Evolutionary conservation across 495 filamentous ascomycete species (phyloP), one percentile per base, ranked within the genome.

Genomic region (Penicillium roqueforti): DNA sequence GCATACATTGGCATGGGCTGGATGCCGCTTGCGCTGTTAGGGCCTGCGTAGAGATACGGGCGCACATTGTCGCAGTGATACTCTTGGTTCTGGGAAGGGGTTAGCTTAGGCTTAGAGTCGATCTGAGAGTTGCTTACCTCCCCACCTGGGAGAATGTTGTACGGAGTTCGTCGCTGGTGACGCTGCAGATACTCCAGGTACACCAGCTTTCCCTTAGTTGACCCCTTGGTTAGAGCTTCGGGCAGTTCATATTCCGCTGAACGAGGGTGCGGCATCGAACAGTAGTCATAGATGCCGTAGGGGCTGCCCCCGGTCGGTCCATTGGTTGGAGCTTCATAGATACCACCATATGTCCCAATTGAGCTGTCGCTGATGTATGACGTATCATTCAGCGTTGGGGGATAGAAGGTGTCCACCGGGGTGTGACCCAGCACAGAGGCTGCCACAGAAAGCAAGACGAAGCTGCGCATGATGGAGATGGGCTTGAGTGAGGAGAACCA

Each of bases 241-340:
- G 73, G 73, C 16, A 68, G 51, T 8, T 57, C 8, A 39, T 76
- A 76, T 25, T 70, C 63, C 13, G 68, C 46, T n/a, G 46, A 41
- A 25, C 66, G 71, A 3, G 73, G 73, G 60, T 76, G 73, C n/a
- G 73, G 73, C 73, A 76, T 76, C 5, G 67, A 63, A 26, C 73
- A 76, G 51, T 76, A 76, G 43, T 75, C 68, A 49, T 76, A 76
- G 25, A 49, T 59, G 23, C 68, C 68, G 4, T 68, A 64, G 0
- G 62, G 55, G 3, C 45, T 43, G 1, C 61, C 56, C 13, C 49
- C 53, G 16, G 65, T 68, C 3, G 73, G 60, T 8, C 65, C 62
- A 43, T 62, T 60, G 2, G 59, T 59, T 0, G 63, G 53, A 3
- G 73, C 73, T 18, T 60, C 51, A 56, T 75, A 76, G 37, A 71